Conservation (phyloP, 257 asterid species). For the Nicotiana undulata region DNA sequence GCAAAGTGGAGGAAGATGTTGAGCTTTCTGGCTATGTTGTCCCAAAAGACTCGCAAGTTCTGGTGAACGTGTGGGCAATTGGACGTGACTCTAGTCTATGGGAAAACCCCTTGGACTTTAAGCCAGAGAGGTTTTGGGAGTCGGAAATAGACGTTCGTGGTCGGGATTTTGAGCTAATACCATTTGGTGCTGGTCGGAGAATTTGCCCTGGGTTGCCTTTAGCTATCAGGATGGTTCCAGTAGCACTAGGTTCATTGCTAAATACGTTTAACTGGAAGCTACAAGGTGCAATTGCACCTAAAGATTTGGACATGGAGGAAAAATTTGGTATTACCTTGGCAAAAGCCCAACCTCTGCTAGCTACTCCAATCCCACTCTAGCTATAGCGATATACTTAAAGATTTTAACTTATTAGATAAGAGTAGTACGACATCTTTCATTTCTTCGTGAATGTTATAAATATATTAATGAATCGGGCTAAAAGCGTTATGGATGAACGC, state of each 20-base stretch:
- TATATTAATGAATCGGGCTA: no score
- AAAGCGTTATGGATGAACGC: no score
- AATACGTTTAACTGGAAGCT: slow-evolving; percentile 28
- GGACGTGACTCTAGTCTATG: slow-evolving; percentile 16
- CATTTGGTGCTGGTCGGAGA: slow-evolving; percentile 28
- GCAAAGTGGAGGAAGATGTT: slow-evolving; percentile 9
- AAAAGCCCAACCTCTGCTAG: slow-evolving; percentile 19
- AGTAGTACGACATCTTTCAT: no score
- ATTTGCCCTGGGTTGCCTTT: slow-evolving; percentile 27
- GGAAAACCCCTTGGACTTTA: slow-evolving; percentile 13
- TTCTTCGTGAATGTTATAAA: no score
- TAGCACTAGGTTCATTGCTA: slow-evolving; percentile 16
- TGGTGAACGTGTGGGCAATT: slow-evolving; percentile 25
- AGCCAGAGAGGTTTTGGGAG: slow-evolving; percentile 21
- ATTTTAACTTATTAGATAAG: no score
- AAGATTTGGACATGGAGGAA: slow-evolving; percentile 22
- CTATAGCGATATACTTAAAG: neutral
- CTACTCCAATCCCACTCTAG: slow-evolving; percentile 9
- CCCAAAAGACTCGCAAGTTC: slow-evolving; percentile 16
- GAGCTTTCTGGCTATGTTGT: slow-evolving; percentile 15
- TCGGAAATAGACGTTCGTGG: slow-evolving; percentile 20
- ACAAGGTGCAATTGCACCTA: slow-evolving; percentile 12
- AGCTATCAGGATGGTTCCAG: slow-evolving; percentile 17
- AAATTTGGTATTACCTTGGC: slow-evolving; percentile 23
- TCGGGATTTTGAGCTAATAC: slow-evolving; percentile 22